These are phyloP conservation scores for Dentiscutata heterogama DNA, from an alignment of 371 early-diverging fungal genomes.

Conservation along the genomic window DNA sequence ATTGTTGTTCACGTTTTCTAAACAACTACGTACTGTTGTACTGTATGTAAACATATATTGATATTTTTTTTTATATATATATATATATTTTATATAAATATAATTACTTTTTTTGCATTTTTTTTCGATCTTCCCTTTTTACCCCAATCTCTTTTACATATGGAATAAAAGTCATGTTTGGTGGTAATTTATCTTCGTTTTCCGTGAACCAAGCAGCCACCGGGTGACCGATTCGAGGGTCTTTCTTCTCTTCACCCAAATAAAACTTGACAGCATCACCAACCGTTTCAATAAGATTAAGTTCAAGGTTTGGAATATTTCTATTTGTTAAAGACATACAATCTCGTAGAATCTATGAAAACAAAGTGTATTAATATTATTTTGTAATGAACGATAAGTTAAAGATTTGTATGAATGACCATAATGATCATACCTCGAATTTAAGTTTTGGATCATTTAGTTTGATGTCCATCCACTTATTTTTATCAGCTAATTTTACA, in stretches of 20 bases:
- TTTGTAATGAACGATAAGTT: too few species aligned
- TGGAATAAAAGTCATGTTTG: conserved; percentile 61
- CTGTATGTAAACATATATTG: background rate
- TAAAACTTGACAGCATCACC: conserved; percentile 56
- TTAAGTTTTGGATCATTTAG: too few species aligned
- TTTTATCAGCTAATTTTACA: too few species aligned
- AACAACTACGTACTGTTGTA: background rate
- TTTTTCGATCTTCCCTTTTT: conserved; percentile 28
- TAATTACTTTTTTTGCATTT: conserved; percentile 10
- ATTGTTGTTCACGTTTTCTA: background rate
- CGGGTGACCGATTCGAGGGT: conserved; percentile 54
- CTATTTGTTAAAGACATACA: conserved; percentile 23
- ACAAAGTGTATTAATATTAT: background rate
- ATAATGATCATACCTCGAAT: too few species aligned
- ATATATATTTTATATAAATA: too few species aligned
- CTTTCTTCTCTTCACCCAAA: conserved; percentile 44
- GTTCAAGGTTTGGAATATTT: conserved; percentile 52
- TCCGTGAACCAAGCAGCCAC: conserved; percentile 57
- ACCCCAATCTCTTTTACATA: conserved; percentile 50
- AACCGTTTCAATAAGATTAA: conserved; percentile 59
- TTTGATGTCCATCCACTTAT: too few species aligned
- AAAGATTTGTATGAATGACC: too few species aligned
- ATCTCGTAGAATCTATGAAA: conserved; percentile 42
- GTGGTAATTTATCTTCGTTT: conserved; percentile 50
- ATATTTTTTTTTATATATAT: background rate